Percentiles rank a stretch among this genome's conserved stretches.
Evolutionary conservation across 768 basidiomycete species (phyloP).

Genomic region (Lanmaoa pseudosensibilis): DNA sequence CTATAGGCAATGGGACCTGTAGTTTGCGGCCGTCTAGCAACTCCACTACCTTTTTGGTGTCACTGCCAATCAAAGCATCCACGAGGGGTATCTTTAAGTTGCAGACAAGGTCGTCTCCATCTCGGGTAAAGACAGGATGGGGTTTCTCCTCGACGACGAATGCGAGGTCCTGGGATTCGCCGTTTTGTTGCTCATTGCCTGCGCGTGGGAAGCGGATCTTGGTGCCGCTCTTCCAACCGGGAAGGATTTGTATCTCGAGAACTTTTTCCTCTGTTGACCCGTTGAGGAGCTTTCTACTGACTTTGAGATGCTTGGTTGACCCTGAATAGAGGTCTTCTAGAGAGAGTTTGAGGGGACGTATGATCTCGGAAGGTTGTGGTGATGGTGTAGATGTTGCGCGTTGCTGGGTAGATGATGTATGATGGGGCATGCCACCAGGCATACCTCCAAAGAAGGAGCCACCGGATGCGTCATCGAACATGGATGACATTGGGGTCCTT

Average conservation of each 20-base stretch:
- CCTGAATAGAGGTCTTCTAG: constrained; percentile 87
- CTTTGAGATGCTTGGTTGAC: constrained; percentile 82
- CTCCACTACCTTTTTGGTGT: constrained; percentile 58
- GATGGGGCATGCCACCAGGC: constrained; percentile 59
- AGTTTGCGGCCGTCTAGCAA: constrained; percentile 79
- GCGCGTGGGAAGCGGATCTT: constrained; percentile 88
- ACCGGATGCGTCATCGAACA: constrained; percentile 43
- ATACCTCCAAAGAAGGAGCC: constrained; percentile 41
- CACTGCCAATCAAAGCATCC: constrained; percentile 72
- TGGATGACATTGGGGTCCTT: constrained; percentile 31
- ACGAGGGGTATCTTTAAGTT: constrained; percentile 68
- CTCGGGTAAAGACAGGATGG: constrained; percentile 71
- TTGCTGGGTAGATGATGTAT: constrained; percentile 32
- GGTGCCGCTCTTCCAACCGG: constrained; percentile 96
- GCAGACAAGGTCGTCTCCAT: constrained; percentile 77
- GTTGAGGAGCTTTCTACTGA: constrained; percentile 69
- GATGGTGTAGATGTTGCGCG: constrained; percentile 31
- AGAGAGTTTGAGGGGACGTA: constrained; percentile 78
- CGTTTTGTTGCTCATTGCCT: constrained; percentile 71
- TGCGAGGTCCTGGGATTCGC: constrained; percentile 86
- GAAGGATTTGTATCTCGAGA: constrained; percentile 74
- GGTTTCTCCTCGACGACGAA: constrained; percentile 97
- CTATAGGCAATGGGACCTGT: constrained; percentile 61
- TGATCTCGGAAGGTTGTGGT: constrained; percentile 57
- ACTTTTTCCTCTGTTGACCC: constrained; percentile 84